Base-by-base conservation (phyloP, 1,284 basidiomycete species). In the Austropuccinia psidii region DNA sequence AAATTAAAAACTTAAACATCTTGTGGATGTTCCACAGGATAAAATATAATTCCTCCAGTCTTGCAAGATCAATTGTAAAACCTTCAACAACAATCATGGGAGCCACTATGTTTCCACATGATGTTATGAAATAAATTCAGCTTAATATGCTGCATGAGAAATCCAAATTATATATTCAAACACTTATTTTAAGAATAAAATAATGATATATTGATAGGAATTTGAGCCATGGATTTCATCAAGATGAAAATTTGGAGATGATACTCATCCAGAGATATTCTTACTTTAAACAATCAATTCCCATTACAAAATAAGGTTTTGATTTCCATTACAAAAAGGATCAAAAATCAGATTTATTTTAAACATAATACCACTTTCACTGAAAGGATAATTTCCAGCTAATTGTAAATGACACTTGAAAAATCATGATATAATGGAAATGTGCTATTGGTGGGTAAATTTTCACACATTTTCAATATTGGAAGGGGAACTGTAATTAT, bases 401-500 rank as follows among this genome's bases (percentile, higher is more conserved):
- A 55, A 19, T 31, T 55, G 19, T 24, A 24, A 5, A 4, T 55
- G 27, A 55, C 54, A 7, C 58, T 61, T 13, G 35, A 61, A 39
- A 8, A 33, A n/a, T 45, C 49, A 4, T 41, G 61, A 24, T 64
- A 13, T 31, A 64, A 49, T n/a, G 58, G 27, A 4, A 61, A 35
- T 21, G 58, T 29, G 9, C 31, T 35, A 4, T 61, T n/a, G 19
- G 58, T 61, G 4, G 58, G 58, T 13, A 5, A 17, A 7, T 61
- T 61, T 37, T 61, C 58, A 4, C 27, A 35, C 7, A 61, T 37
- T 21, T 39, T 39, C 15, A 33, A 11, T 4, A 35, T 61, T 61
- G 58, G 58, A 24, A 29, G 58, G 3, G 58, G 58, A 13, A 61
- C 58, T 19, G 58, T 37, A 15, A 35, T 61, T n/a, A 69, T 29